Conservation (phyloP, 768 basidiomycete species). For the Termitomyces sp. region DNA sequence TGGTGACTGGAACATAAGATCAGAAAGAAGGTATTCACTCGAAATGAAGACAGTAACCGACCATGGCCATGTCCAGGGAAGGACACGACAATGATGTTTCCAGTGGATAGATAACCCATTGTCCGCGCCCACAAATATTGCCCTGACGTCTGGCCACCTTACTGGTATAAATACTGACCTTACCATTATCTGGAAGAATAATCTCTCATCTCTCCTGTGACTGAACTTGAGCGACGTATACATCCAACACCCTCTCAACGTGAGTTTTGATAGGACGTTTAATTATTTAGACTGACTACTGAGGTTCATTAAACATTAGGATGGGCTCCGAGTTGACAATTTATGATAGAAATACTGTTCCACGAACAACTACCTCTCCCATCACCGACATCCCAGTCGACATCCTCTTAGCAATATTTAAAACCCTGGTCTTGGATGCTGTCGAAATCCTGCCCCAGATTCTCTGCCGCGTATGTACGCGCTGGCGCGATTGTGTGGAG, state of each 20-base stretch:
- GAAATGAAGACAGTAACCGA: no score
- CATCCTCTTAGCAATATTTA: slow-evolving; percentile 1
- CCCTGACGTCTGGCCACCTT: not conserved
- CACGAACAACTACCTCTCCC: not conserved
- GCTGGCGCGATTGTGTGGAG: not conserved
- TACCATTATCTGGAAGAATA: not conserved
- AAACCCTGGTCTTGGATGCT: not conserved
- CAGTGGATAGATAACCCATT: no score
- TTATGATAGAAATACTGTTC: not conserved
- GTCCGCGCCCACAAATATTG: no score
- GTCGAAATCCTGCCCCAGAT: not conserved
- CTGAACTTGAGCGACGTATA: not conserved
- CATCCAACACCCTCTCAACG: not conserved
- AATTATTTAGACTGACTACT: not conserved
- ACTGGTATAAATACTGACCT: not conserved
- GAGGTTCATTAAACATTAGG: not conserved
- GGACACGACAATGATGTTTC: not conserved
- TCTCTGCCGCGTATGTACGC: not conserved
- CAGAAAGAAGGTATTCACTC: no score
- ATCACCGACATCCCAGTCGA: not conserved
- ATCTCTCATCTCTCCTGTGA: not conserved
- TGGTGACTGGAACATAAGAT: no score
- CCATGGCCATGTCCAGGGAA: not conserved
- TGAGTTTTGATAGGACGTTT: not conserved
- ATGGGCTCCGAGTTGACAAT: not conserved